phyloP scores from a whole-genome alignment of 192 early-diverging fungal species.

The Chytriomyces confervae region DNA sequence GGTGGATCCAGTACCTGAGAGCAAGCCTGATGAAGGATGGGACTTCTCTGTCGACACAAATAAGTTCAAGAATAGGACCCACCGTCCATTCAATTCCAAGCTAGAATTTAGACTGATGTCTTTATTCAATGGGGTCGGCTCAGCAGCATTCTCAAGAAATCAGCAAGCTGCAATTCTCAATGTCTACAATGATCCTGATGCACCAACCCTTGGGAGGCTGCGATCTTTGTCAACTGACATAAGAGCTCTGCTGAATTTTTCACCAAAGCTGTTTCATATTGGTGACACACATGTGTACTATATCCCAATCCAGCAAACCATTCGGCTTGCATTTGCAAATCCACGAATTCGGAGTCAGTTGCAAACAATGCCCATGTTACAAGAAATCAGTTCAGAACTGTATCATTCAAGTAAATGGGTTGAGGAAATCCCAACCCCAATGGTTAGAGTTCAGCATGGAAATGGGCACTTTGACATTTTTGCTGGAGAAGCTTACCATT shows the following conservation, averaged over 20 bases:
- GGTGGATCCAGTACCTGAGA: too few relatives aligned
- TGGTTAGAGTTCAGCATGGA: not conserved
- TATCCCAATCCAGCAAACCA: not conserved
- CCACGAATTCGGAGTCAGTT: not conserved
- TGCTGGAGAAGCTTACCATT: not conserved
- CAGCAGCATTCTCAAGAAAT: not conserved
- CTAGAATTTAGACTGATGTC: not conserved
- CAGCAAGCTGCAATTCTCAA: not conserved
- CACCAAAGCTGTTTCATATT: not conserved
- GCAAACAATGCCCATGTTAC: not conserved
- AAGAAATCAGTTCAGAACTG: not conserved
- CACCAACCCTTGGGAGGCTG: not conserved
- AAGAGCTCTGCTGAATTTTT: not conserved
- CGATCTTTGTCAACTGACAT: not conserved
- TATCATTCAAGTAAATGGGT: conserved; percentile 8
- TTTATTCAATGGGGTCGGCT: not conserved
- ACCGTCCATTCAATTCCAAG: conserved; percentile 1
- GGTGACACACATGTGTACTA: not conserved
- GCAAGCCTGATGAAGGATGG: too few relatives aligned
- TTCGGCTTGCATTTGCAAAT: conserved; percentile 9
- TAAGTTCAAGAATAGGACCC: too few relatives aligned
- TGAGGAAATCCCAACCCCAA: conserved; percentile 3
- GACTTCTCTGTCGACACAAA: too few relatives aligned
- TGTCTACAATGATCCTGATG: not conserved
- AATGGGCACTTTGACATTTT: not conserved